Percentiles rank a stretch among this genome's conserved stretches.
These are phyloP conservation scores for Gynostemma pentaphyllum DNA, from an alignment of 306 rosid genomes.

Conservation along the genomic window DNA sequence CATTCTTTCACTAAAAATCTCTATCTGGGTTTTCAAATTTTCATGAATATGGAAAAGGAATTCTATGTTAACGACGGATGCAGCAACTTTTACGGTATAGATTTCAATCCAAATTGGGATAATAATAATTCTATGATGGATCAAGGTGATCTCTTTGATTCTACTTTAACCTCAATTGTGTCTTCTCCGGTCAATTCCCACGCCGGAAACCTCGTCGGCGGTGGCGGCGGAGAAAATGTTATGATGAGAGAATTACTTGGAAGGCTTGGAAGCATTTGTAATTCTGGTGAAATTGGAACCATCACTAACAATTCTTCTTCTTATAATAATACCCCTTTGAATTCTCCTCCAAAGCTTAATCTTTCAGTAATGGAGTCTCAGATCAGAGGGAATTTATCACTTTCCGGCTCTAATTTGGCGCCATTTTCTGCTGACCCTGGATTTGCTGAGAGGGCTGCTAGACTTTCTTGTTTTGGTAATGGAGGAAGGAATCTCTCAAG, in stretches of 20 bases:
- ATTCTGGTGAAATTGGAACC: constrained; percentile 25
- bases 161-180: constrained; percentile 45
- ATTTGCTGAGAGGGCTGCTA: constrained; percentile 43
- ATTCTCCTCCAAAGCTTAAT: constrained; percentile 44
- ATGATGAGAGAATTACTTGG: constrained; percentile 45
- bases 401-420: constrained; percentile 22
- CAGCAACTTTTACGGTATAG: constrained; percentile 20
- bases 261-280: constrained; percentile 40
- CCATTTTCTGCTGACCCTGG: constrained; percentile 45
- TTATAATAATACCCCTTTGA: constrained; percentile 41
- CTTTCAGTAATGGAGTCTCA: constrained; percentile 28
- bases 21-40: constrained; percentile 14
- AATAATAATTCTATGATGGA: constrained; percentile 34
- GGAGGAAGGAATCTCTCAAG: constrained; percentile 7
- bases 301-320: constrained; percentile 20
- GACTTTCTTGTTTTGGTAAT: constrained; percentile 31
- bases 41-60: constrained; percentile 10
- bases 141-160: constrained; percentile 49
- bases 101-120: constrained; percentile 34
- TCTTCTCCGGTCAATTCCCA: constrained; percentile 42
- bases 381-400: constrained; percentile 16
- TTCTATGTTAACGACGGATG: constrained; percentile 7
- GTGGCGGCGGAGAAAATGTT: constrained; percentile 18
- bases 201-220: constrained; percentile 7
- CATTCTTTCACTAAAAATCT: constrained; percentile 1